Percentiles rank a stretch among this genome's conserved stretches.
These are phyloP conservation scores for Penicillium sp. DNA, from an alignment of 2,329 filamentous ascomycete species.

Conservation along the genomic window DNA sequence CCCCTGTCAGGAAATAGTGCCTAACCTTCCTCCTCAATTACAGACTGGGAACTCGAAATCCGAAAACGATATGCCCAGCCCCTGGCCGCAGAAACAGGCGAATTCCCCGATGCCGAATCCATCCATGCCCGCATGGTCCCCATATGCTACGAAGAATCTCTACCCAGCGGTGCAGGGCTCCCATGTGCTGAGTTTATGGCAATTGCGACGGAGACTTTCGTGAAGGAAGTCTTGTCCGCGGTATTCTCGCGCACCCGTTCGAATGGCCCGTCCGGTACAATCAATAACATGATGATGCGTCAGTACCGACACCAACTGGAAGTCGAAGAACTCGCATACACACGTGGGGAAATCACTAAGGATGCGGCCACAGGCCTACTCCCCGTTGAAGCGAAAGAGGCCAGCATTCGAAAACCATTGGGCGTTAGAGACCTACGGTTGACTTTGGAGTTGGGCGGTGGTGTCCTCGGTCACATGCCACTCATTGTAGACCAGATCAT, in stretches of 20 bases:
- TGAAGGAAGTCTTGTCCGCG: slow-evolving; percentile 52
- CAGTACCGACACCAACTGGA: slow-evolving; percentile 67
- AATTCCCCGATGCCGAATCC: slow-evolving; percentile 52
- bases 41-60: slow-evolving; percentile 57
- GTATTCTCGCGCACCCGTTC: slow-evolving; percentile 48
- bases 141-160: slow-evolving; percentile 57
- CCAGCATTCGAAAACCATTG: slow-evolving; percentile 61
- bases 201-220: slow-evolving; percentile 53
- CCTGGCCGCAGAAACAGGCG: slow-evolving; percentile 53
- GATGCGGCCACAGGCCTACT: slow-evolving; percentile 65
- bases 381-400: slow-evolving; percentile 70
- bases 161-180: slow-evolving; percentile 46
- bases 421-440: slow-evolving; percentile 70
- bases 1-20: not conserved
- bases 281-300: slow-evolving; percentile 67
- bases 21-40: slow-evolving; percentile 13
- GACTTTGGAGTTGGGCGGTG: slow-evolving; percentile 65
- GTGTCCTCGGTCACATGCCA: slow-evolving; percentile 67
- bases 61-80: slow-evolving; percentile 56
- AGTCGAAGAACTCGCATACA: slow-evolving; percentile 63
- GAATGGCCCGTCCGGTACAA: slow-evolving; percentile 55
- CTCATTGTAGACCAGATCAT: slow-evolving; percentile 62
- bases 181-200: slow-evolving; percentile 53
- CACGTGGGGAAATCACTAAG: slow-evolving; percentile 63
- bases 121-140: slow-evolving; percentile 54